A percentile compares a stretch with the other conserved stretches of the same genome.
Evolutionary conservation across 2,329 filamentous ascomycete genomes (phyloP).

Genomic region (Xylariomycetidae sp.): DNA sequence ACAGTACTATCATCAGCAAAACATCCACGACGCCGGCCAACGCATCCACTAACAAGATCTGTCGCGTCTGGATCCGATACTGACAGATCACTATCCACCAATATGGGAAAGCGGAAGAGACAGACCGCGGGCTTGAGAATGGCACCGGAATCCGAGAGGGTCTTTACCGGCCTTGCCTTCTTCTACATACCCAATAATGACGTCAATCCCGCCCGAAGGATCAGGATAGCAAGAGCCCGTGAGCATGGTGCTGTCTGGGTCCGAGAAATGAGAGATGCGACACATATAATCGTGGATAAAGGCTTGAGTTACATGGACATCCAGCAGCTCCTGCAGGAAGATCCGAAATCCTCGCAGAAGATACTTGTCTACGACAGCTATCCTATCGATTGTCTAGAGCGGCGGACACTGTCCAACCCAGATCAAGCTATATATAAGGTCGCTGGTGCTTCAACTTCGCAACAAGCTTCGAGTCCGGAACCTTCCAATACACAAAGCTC

Average conservation of each 20-base stretch:
- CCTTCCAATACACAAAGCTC: conserved; percentile 9
- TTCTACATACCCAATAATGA: conserved; percentile 83
- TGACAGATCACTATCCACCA: conserved; percentile 15
- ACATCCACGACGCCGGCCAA: conserved; percentile 5
- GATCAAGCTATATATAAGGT: conserved; percentile 56
- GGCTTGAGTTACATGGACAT: conserved; percentile 61
- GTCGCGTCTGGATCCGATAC: conserved; percentile 11
- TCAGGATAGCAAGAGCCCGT: conserved; percentile 69
- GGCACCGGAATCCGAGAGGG: conserved; percentile 47
- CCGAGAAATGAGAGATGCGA: conserved; percentile 54
- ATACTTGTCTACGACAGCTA: conserved; percentile 65
- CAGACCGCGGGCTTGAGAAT: conserved; percentile 34
- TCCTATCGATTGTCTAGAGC: conserved; percentile 62
- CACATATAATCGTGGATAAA: conserved; percentile 77
- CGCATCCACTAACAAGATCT: conserved; percentile 14
- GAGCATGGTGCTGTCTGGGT: conserved; percentile 74
- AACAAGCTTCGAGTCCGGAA: conserved; percentile 3
- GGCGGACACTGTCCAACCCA: conserved; percentile 53
- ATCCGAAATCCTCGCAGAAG: conserved; percentile 30
- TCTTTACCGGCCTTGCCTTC: conserved; percentile 59
- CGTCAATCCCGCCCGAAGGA: conserved; percentile 58
- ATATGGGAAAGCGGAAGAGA: conserved; percentile 43
- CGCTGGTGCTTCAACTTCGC: conserved; percentile 36
- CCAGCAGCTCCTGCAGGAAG: conserved; percentile 46
- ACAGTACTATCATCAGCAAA: conserved; percentile 9